Evolutionary conservation across 768 basidiomycete species (phyloP).

Genomic region (Tylopilus balloui): DNA sequence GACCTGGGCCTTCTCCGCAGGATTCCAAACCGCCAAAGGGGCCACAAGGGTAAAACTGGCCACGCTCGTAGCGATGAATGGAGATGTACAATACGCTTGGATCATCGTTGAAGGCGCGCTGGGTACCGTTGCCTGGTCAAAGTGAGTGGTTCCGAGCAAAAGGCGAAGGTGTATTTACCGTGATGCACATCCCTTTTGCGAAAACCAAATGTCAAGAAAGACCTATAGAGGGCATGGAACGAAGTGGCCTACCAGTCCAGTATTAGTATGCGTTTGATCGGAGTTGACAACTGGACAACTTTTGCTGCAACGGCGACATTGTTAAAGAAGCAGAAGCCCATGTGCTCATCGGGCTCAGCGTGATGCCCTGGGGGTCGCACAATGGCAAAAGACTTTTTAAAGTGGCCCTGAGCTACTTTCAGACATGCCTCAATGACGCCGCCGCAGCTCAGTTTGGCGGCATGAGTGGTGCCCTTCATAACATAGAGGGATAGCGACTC

Average conservation of each 20-base stretch:
- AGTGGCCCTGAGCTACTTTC: slow-evolving; percentile 73
- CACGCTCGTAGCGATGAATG: slow-evolving; percentile 90
- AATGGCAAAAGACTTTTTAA: slow-evolving; percentile 89
- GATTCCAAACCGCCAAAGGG: slow-evolving; percentile 85
- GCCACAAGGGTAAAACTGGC: slow-evolving; percentile 89
- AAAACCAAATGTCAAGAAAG: slow-evolving; percentile 10
- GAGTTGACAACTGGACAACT: slow-evolving; percentile 67
- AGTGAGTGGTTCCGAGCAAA: slow-evolving; percentile 8
- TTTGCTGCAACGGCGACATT: slow-evolving; percentile 92
- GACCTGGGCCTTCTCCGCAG: slow-evolving; percentile 77
- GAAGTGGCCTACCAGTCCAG: slow-evolving; percentile 80
- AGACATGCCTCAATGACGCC: slow-evolving; percentile 90
- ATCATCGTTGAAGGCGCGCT: slow-evolving; percentile 93
- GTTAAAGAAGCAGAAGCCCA: slow-evolving; percentile 99
- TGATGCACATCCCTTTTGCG: slow-evolving; percentile 89
- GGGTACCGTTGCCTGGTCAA: slow-evolving; percentile 86
- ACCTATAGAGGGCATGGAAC: background rate
- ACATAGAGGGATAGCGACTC: slow-evolving; percentile 92
- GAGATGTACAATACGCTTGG: slow-evolving; percentile 91
- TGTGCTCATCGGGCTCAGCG: slow-evolving; percentile 95
- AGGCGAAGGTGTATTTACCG: slow-evolving; percentile 41
- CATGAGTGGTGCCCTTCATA: slow-evolving; percentile 74
- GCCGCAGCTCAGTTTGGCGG: slow-evolving; percentile 87
- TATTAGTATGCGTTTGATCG: slow-evolving; percentile 79
- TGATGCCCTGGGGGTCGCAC: slow-evolving; percentile 98